Evolutionary conservation across 331 rosid genomes (phyloP), one percentile per base, ranked within the genome.

Genomic region (Prunus yedoensis): DNA sequence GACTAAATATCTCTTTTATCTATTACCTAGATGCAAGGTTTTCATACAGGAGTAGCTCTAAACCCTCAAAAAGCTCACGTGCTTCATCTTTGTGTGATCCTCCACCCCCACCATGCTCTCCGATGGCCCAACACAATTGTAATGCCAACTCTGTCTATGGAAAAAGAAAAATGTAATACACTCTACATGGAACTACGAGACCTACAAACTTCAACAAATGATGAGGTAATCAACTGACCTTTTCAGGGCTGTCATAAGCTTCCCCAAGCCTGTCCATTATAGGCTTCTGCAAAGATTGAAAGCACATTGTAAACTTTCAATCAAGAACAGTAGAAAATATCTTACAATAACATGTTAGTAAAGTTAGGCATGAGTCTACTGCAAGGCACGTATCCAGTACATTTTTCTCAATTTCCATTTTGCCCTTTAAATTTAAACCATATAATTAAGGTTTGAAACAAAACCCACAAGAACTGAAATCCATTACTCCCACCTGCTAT

Each of bases 81-180:
- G 99, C 97, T 82, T 87, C 99, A 71, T 94, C 99, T 83, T 89
- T 92, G 89, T 92, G 99, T 66, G 91, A 87, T 68, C 73, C 81
- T 46, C 99, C 99, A 66, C 99, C 99, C 64, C 99, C 99, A 27
- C 96, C 96, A 68, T 94, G 89, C 96, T 94, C 99, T 79, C 99
- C 99, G 52, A 94, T 92, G 77, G 97, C 97, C 97, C 99, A 94
- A 81, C 99, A 92, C 83, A 94, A 70, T 77, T 92, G 97, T 77
- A 92, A 81, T 72, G 99, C 99, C 84, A 94, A 87, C 85, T 94
- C 97, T 80, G 90, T 85, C 97, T 94, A 83, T 53, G 76, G 79
- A 79, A 70, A 74, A 70, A 73, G n/a, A 43, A 74, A 52, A 60
- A 20, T 7, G 63, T 72, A 73, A 79, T 66, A 66, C 67, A 69